Evolutionary conservation across 2,329 filamentous ascomycete genomes (phyloP), one percentile per base, ranked within the genome.

Genomic region (Emericellopsis cladophorae): DNA sequence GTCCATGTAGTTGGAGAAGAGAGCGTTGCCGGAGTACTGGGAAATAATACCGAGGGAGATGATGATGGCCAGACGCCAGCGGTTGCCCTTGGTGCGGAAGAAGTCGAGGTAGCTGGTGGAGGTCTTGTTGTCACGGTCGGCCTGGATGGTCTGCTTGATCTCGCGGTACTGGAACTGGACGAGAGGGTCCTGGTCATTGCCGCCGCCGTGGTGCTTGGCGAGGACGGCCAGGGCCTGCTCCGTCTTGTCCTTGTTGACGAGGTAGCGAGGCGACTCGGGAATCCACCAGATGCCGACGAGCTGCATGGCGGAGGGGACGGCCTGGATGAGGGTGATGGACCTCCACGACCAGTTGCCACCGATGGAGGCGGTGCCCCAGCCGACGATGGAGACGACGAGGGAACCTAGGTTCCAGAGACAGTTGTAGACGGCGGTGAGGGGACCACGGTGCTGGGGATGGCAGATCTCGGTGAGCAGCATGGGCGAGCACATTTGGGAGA

Each of bases 1-100:
- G 44, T 76, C 72, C 51, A 79, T 75, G 55, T 82, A 82, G 59
- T 82, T 81, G 46, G 70, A 76, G 52, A 83, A 75, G 2, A 83
- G 60, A 15, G 74, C 77, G 52, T 82, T 83, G 36, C 79, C 79
- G 40, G 71, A 76, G 60, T 79, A 82, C 57, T 83, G 78, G 2
- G 76, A 80, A 52, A 82, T 79, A 48, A 82, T 59, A 51, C 76
- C 79, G 15, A 83, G 65, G 0, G 74, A 79, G 34, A 80, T 56
- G 34, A 81, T 64, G 42, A 83, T 72, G 37, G 71, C 65, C 36
- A 84, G 61, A 10, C 79, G 67, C 64, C 77, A 77, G 40, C 76
- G 67, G 62, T 84, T 82, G 23, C 79, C 77, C 49, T 64, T 68
- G 22, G 79, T 82, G 46, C 60, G 61, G 49, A 82, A 48, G 48